Conservation (phyloP, 179 eudicot species). For the Nepenthes alata region DNA sequence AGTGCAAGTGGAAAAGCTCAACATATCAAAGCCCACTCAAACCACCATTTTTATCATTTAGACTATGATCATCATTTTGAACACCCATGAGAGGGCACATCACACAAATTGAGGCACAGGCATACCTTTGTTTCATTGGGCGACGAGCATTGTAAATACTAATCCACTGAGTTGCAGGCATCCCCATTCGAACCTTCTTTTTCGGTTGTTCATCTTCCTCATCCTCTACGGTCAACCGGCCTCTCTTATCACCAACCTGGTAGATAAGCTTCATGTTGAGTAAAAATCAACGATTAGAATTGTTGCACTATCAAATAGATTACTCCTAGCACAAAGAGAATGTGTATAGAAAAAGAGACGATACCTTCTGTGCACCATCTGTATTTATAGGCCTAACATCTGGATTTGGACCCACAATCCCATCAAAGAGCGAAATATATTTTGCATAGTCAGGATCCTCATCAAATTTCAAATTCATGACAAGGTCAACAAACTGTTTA, state of each 20-base stretch:
- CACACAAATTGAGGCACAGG: constrained; percentile 1
- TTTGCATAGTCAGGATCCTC: constrained; percentile 46
- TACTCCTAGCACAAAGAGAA: background rate
- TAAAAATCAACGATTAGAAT: background rate
- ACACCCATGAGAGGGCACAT: background rate
- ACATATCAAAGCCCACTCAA: background rate
- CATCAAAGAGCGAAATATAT: constrained; percentile 38
- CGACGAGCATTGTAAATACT: constrained; percentile 29
- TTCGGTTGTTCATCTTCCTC: constrained; percentile 28
- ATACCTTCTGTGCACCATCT: constrained; percentile 49
- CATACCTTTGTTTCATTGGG: constrained; percentile 45
- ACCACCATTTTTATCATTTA: no score
- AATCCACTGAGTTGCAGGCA: constrained; percentile 45
- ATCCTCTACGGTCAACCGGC: constrained; percentile 21
- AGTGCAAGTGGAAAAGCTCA: background rate
- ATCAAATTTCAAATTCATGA: constrained; percentile 45
- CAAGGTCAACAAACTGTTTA: constrained; percentile 36
- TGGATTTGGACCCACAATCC: constrained; percentile 25
- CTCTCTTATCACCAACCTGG: constrained; percentile 46
- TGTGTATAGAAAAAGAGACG: background rate
- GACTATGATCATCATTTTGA: no score
- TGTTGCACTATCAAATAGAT: background rate
- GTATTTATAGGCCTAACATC: constrained; percentile 26
- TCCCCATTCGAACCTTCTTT: constrained; percentile 37
- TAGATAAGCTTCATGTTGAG: constrained; percentile 3